Base-by-base conservation (phyloP, 345 rosid species). In the Zanthoxylum bungeanum region DNA sequence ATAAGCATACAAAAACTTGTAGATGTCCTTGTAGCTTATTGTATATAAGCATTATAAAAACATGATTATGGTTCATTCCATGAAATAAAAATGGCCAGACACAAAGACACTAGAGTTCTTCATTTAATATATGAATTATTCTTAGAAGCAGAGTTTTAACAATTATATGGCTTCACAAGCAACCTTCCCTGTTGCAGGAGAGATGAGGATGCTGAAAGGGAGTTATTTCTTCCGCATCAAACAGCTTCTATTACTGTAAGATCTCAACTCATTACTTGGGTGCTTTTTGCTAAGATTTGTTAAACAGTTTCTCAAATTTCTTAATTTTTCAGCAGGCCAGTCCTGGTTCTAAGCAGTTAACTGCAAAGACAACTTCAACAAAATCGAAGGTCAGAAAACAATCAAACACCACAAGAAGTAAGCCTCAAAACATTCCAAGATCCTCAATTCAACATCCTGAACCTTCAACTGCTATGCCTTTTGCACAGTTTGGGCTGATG, bases 161-260 rank as follows among this genome's bases (percentile, higher is more conserved):
- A 25, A 42, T 69, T 25, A 6, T 47, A 21, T 73, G 66, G 42
- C 22, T 69, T 56, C 44, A 42, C 50, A n/a, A 51, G 14, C 14
- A 69, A 49, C 37, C 68, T 75, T 60, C 34, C 34, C 16, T 60
- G 51, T 55, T 76, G 68, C 85, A 87, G 91, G 81, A 77, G 77
- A 67, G 85, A 87, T 64, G 75, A 78, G 60, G 87, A 83, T 66
- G 85, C 88, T 10, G 79, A 80, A 55, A 83, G 81, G 64, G 76
- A 81, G 37, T 50, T 87, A 49, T 83, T 87, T 80, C 82, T 76
- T 55, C 60, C 78, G 28, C 81, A 73, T 57, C 57, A 67, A 22
- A 5, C 49, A 51, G 61, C 64, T 56, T 31, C 42, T 21, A 58
- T 80, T 55, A 68, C 33, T 4, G 88, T 87, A 83, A 83, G 79